phyloP scores from a whole-genome alignment of 1,284 basidiomycete species.

The Cronartium quercuum region DNA sequence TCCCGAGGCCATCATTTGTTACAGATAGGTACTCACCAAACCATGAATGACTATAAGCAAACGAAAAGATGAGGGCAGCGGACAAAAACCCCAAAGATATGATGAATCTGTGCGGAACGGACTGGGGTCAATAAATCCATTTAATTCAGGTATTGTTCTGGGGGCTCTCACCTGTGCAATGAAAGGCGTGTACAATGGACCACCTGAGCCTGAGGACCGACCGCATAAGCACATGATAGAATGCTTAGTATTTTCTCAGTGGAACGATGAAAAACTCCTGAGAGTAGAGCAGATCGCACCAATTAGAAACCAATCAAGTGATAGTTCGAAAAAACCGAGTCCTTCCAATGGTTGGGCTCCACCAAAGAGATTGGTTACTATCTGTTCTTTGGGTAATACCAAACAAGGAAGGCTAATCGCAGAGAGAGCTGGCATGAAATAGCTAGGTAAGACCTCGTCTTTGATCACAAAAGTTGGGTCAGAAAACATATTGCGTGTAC shows the following conservation, averaged over 20 bases:
- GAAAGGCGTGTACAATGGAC: neutral
- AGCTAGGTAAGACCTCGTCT: conserved; percentile 24
- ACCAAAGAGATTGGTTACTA: conserved; percentile 19
- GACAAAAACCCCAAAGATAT: neutral
- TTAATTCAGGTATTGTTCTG: neutral
- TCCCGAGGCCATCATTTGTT: neutral
- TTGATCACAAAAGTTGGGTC: neutral
- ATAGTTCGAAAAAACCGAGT: conserved; percentile 21
- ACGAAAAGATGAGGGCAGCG: conserved; percentile 18
- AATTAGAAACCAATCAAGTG: conserved; percentile 12
- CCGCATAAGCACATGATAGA: too few species aligned
- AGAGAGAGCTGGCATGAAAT: conserved; percentile 14
- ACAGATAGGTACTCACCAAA: neutral
- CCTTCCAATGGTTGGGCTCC: conserved; percentile 14
- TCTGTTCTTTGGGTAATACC: neutral
- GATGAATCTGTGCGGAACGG: neutral
- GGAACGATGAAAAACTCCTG: too few species aligned
- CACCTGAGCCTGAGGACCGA: too few species aligned
- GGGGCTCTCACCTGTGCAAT: too few species aligned
- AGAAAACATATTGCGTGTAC: neutral
- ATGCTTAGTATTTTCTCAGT: too few species aligned
- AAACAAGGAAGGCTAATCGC: conserved; percentile 18
- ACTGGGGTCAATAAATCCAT: too few species aligned
- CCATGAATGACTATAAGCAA: conserved; percentile 14
- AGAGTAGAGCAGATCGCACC: neutral